Evolutionary conservation across 768 basidiomycete genomes (phyloP).

Genomic region (Termitomyces sp.): DNA sequence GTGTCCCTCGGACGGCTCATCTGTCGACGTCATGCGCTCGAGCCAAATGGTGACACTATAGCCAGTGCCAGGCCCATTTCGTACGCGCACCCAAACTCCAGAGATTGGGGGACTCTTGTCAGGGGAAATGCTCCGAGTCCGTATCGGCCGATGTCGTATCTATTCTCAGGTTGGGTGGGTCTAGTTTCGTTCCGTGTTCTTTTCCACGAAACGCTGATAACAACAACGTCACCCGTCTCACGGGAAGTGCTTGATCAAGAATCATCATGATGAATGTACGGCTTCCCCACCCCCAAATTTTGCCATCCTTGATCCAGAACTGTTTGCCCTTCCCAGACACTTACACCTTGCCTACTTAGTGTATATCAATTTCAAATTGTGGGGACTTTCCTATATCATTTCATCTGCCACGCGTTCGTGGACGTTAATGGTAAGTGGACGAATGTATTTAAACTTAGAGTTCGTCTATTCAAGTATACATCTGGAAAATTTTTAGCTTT

Average conservation of each 20-base stretch:
- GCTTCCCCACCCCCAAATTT: neutral
- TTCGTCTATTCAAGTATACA: neutral
- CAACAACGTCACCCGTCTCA: neutral
- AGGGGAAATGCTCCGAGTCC: neutral
- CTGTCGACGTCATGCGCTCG: neutral
- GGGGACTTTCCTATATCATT: neutral
- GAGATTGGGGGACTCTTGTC: neutral
- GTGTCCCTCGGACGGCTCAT: neutral
- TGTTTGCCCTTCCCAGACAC: neutral
- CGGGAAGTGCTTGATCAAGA: neutral
- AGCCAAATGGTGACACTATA: neutral
- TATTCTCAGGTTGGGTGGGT: neutral
- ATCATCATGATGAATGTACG: neutral
- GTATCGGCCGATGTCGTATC: neutral
- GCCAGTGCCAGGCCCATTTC: neutral
- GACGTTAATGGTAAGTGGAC: neutral
- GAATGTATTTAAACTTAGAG: neutral
- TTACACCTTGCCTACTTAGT: neutral
- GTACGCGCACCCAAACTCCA: neutral
- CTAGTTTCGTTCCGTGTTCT: neutral
- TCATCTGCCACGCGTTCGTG: neutral
- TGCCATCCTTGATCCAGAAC: neutral
- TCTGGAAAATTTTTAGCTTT: neutral
- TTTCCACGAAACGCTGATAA: neutral
- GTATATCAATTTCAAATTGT: neutral